Base-by-base conservation (phyloP, 768 basidiomycete genomes). In the Sarcodon aspratus region DNA sequence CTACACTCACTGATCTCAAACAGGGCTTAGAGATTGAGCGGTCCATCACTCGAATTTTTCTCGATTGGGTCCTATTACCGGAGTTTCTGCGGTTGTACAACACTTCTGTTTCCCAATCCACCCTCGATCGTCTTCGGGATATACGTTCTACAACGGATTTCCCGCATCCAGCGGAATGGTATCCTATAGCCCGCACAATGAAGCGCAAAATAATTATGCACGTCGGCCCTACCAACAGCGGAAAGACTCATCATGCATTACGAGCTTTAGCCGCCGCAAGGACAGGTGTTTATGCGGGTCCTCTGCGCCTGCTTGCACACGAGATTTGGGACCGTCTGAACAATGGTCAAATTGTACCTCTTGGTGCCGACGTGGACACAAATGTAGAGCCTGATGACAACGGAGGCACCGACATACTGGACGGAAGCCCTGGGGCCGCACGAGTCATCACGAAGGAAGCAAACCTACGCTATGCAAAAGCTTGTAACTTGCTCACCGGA, bases 201-300 rank as follows among this genome's bases (percentile, higher is more conserved):
- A 73, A 71, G 13, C 53, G 94, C 15, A 88, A 82, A 55, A 69
- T 98, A 56, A 84, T 94, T 62, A 82, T 98, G 72, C 95, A 99
- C 57, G 91, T 99, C 36, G 96, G 95, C 0, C 96, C 96, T 0
- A 98, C 96, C 18, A 99, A 98, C 64, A 90, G 88, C 53, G 96
- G 95, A 32, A 99, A 99, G 69, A 99, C 95, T 0, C 82, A 98
- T 59, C 82, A 86, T 58, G 96, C 95, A 0, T 69, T 99, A 8
- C 82, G 89, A 40, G 90, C 93, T 0, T 75, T 99, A 2, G 87
- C 91, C 0, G 78, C 80, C 4, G 80, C 93, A 0, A 57, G 61
- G 1, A 66, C 69, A 0, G 96, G 94, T 6, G 73, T 85, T 3
- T 98, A 97, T 56, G 91, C 90, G 0, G 93, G 94, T 0, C 96